Percentiles rank a stretch among this genome's conserved stretches.
phyloP scores from a whole-genome alignment of 2,329 filamentous ascomycete species.

The Diaporthe citri region DNA sequence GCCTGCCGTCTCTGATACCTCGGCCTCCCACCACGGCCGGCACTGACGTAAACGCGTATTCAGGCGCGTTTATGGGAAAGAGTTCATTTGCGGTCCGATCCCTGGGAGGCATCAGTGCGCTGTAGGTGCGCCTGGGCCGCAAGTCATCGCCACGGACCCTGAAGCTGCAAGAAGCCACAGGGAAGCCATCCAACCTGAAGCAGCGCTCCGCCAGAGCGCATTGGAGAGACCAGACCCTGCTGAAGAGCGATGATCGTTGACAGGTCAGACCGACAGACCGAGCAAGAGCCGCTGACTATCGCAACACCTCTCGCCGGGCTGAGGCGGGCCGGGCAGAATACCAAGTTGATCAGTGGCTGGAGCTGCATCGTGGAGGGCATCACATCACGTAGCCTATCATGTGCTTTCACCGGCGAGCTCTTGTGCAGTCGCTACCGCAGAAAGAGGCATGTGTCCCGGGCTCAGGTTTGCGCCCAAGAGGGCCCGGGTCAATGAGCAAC shows the following conservation, averaged over 20 bases:
- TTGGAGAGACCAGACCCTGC: not conserved
- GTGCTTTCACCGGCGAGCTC: slow-evolving; percentile 4
- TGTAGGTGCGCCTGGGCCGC: not conserved
- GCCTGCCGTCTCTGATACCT: not conserved
- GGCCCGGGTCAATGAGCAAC: not conserved
- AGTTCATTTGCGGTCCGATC: not conserved
- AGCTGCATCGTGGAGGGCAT: slow-evolving; percentile 14
- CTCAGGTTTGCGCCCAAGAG: slow-evolving; percentile 24
- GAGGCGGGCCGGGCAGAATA: slow-evolving; percentile 10
- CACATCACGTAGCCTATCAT: slow-evolving; percentile 23
- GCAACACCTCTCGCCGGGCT: slow-evolving; percentile 17
- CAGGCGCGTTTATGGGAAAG: not conserved
- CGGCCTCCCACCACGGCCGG: not conserved
- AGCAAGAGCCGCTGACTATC: slow-evolving; percentile 28
- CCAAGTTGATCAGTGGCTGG: slow-evolving; percentile 14
- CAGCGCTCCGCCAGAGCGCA: not conserved
- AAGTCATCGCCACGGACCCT: slow-evolving; percentile 7
- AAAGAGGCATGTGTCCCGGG: slow-evolving; percentile 19
- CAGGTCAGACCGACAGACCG: slow-evolving; percentile 12
- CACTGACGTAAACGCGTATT: slow-evolving; percentile 3
- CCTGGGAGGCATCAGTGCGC: not conserved
- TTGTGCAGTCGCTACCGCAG: slow-evolving; percentile 14
- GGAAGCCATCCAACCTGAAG: not conserved
- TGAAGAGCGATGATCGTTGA: not conserved
- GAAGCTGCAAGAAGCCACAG: slow-evolving; percentile 2